These are phyloP conservation scores for Erysimum cheiri DNA, from an alignment of 441 rosid genomes.

Conservation along the genomic window DNA sequence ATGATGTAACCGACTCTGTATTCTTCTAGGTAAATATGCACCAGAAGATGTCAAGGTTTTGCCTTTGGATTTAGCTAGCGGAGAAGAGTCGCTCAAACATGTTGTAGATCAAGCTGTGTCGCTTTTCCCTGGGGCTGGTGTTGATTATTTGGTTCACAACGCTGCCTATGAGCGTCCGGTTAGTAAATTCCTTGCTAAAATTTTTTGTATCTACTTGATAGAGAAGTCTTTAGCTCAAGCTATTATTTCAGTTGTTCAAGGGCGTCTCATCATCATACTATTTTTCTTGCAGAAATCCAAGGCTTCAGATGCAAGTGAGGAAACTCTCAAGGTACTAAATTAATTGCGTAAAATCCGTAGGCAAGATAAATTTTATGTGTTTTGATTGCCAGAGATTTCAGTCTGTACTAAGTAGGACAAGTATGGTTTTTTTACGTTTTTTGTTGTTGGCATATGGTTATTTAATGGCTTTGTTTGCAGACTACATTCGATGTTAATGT, in stretches of 20 bases:
- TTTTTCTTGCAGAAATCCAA: slow-evolving; percentile 69
- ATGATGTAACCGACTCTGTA: slow-evolving; percentile 3
- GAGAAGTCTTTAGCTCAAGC: slow-evolving; percentile 5
- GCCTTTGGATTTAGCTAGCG: slow-evolving; percentile 84
- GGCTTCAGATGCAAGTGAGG: slow-evolving; percentile 76
- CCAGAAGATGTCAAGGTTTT: slow-evolving; percentile 75
- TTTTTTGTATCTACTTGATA: background rate
- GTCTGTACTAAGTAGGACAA: slow-evolving; percentile 11
- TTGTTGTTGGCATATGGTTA: slow-evolving; percentile 12
- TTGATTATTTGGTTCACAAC: slow-evolving; percentile 85
- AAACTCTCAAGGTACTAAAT: slow-evolving; percentile 72
- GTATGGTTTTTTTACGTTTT: slow-evolving; percentile 8
- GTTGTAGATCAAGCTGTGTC: slow-evolving; percentile 76
- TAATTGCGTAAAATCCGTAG: background rate
- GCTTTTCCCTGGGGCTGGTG: slow-evolving; percentile 66
- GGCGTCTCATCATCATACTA: background rate
- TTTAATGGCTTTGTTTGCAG: slow-evolving; percentile 49
- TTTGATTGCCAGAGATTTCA: slow-evolving; percentile 16
- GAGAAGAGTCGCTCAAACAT: slow-evolving; percentile 65
- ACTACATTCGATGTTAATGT: slow-evolving; percentile 83
- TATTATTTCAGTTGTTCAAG: slow-evolving; percentile 13
- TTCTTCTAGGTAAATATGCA: slow-evolving; percentile 71
- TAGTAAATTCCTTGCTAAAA: slow-evolving; percentile 34
- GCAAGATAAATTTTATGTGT: background rate
- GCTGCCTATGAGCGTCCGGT: slow-evolving; percentile 96